Base-by-base conservation (phyloP, 2,329 filamentous ascomycete species). In the Colletotrichum chrysophilum region DNA sequence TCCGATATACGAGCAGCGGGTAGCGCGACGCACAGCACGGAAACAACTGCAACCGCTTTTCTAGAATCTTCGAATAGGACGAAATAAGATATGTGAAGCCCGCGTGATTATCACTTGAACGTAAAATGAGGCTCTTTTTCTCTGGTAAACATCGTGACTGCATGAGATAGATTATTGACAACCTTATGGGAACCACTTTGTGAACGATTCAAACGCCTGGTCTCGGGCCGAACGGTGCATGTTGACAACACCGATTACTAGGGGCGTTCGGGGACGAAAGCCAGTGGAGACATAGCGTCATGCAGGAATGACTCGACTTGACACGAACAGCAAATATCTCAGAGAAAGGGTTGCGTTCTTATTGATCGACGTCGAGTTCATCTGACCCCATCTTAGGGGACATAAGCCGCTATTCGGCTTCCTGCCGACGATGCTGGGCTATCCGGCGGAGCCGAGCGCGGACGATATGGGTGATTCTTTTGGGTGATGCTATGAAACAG, bases 211-310 rank as follows among this genome's bases (percentile, higher is more conserved):
- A 26, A 34, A 24, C 21, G 30, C 43, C 43, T 74, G 70, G 18
- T 60, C 65, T 66, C 74, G 74, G 70, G 70, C 74, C 74, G 74
- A 74, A 76, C 65, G 32, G 70, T 76, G 74, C 74, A 76, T 62
- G 14, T 64, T 74, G 56, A 61, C 48, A 52, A 61, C 73, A 65
- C 12, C 55, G 18, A 28, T 9, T 10, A 36, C 8, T 9, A 21
- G 24, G 18, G 56, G 26, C 21, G 2, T 21, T 36, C 58, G 74
- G 74, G 70, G 65, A 76, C 30, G 70, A 69, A 60, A 7, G 7
- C 26, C 5, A 6, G 21, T 14, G 60, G 18, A 16, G 32, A 60
- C 67, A 30, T 34, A 65, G 64, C 43, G 64, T 60, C 12, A 65
- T 21, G 64, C 21, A 52, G 13, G 10, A 36, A 67, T 56, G 36